Conservation (phyloP, 1,284 basidiomycete species). For the Leccinum subspadiceum region DNA sequence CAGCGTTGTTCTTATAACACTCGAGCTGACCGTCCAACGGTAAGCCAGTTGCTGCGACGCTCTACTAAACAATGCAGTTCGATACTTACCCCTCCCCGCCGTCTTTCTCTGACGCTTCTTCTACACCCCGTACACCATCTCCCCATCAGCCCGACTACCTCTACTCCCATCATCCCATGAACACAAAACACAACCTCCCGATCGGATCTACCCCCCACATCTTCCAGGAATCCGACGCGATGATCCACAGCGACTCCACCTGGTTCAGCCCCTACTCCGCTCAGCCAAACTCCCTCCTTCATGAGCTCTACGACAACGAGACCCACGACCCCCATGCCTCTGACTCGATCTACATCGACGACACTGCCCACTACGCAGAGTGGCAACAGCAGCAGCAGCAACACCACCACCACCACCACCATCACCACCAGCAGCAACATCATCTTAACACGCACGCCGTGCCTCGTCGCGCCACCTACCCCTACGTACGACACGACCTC, state of each 20-base stretch:
- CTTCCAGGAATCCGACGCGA: slow-evolving; percentile 44
- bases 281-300: slow-evolving; percentile 55
- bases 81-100: slow-evolving; percentile 56
- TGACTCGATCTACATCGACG: slow-evolving; percentile 37
- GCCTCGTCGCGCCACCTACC: slow-evolving; percentile 66
- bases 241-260: slow-evolving; percentile 35
- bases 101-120: slow-evolving; percentile 52
- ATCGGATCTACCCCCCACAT: slow-evolving; percentile 50
- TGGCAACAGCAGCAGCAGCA: slow-evolving; percentile 38
- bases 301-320: slow-evolving; percentile 64
- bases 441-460: slow-evolving; percentile 33
- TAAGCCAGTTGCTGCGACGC: slow-evolving; percentile 21
- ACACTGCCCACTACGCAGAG: slow-evolving; percentile 38
- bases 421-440: background rate
- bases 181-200: slow-evolving; percentile 42
- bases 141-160: slow-evolving; percentile 49
- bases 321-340: slow-evolving; percentile 53
- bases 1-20: slow-evolving; percentile 38
- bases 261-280: slow-evolving; percentile 32
- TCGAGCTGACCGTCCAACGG: slow-evolving; percentile 13
- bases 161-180: slow-evolving; percentile 27
- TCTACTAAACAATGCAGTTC: slow-evolving; percentile 53
- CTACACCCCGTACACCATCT: slow-evolving; percentile 69
- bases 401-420: slow-evolving; percentile 15
- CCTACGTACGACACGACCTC: slow-evolving; percentile 66